These are phyloP conservation scores for Lactuca saligna DNA, from an alignment of 129 eudicot genomes.

Conservation along the genomic window DNA sequence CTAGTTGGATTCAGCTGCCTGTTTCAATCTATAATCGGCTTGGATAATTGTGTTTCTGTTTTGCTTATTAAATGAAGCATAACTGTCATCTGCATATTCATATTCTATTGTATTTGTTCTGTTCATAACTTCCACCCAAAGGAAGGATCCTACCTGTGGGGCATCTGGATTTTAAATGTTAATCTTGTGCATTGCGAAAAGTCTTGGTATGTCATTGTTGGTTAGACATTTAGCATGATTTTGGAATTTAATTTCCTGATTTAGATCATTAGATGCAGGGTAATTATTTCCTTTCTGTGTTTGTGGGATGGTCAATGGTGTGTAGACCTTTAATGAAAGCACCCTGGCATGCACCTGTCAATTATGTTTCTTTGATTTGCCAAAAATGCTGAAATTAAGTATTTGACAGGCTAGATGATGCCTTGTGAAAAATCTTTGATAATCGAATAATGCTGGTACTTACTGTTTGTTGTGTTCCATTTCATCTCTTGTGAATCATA, in stretches of 20 bases:
- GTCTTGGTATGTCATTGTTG: not conserved
- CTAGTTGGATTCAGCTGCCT: slow-evolving; percentile 2
- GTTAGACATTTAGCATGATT: slow-evolving; percentile 12
- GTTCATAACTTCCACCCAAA: not conserved
- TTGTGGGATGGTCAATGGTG: not conserved
- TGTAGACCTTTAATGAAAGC: not conserved
- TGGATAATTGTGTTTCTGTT: slow-evolving; percentile 2
- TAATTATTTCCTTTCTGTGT: not conserved
- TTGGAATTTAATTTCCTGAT: slow-evolving; percentile 3
- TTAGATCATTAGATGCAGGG: not conserved
- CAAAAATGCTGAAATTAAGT: not conserved
- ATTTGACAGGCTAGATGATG: too few relatives aligned
- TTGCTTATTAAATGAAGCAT: not conserved
- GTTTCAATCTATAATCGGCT: not conserved
- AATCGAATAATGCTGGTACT: not conserved
- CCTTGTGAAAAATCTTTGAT: not conserved
- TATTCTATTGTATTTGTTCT: not conserved
- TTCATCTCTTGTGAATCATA: slow-evolving; percentile 13
- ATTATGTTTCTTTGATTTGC: not conserved
- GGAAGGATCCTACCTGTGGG: not conserved
- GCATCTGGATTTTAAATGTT: not conserved
- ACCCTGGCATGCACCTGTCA: not conserved
- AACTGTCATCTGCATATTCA: slow-evolving; percentile 1
- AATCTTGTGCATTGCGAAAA: not conserved
- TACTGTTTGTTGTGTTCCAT: not conserved